phyloP scores from a whole-genome alignment of 495 filamentous ascomycete species.

The Trichoderma orchidacearum region DNA sequence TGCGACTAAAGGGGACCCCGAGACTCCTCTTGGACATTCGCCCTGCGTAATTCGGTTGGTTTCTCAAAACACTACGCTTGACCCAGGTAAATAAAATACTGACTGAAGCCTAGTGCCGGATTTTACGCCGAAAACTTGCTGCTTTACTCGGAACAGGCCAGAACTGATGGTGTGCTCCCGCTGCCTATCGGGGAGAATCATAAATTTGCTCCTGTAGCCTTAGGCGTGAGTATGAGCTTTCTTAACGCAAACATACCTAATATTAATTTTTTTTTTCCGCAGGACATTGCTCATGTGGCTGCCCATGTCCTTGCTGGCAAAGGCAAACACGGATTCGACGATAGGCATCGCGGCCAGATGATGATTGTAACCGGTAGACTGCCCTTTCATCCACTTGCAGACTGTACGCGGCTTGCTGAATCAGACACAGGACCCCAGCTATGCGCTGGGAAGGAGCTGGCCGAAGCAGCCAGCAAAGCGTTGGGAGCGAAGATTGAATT shows the following conservation, averaged over 20 bases:
- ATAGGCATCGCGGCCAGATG: conserved; percentile 41
- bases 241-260: no score
- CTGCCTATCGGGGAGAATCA: conserved; percentile 35
- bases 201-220: conserved; percentile 40
- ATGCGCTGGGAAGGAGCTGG: conserved; percentile 35
- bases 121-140: conserved; percentile 47
- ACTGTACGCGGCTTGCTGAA: not conserved
- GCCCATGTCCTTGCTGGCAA: conserved; percentile 37
- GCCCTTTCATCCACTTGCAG: not conserved
- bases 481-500: conserved; percentile 35
- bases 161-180: conserved; percentile 30
- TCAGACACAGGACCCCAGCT: conserved; percentile 32
- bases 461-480: conserved; percentile 32
- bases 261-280: not conserved
- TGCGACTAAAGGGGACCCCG: conserved; percentile 30
- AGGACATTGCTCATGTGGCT: conserved; percentile 37
- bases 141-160: conserved; percentile 31
- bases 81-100: not conserved
- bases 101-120: conserved; percentile 23
- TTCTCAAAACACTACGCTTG: not conserved
- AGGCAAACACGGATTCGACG: conserved; percentile 40
- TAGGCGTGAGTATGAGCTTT: conserved; percentile 20
- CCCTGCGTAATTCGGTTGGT: conserved; percentile 38
- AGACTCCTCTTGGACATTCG: conserved; percentile 24
- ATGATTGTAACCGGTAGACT: conserved; percentile 35